Percentiles rank a stretch among this genome's conserved stretches.
phyloP scores from a whole-genome alignment of 768 basidiomycete genomes.

The Naematelia encephala region DNA sequence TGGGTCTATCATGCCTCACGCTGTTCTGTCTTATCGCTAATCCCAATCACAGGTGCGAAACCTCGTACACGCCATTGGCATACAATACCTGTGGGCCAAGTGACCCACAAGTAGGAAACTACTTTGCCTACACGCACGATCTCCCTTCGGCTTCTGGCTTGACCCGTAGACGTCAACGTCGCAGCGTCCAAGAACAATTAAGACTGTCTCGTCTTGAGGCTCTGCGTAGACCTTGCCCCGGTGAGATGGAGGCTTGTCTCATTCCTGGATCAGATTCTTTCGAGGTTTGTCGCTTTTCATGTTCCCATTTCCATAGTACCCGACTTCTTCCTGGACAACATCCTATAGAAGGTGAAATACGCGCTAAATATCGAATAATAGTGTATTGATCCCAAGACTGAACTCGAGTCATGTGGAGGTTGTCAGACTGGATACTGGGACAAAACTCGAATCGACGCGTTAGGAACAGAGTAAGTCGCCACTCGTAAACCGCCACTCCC shows the following conservation, averaged over 20 bases:
- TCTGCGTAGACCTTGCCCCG: neutral
- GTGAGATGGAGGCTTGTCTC: neutral
- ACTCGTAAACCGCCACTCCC: neutral
- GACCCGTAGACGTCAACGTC: neutral
- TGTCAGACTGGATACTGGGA: conserved; percentile 3
- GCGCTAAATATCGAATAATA: no score
- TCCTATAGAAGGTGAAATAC: no score
- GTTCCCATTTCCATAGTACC: neutral
- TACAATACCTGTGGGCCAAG: neutral
- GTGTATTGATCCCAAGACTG: conserved; percentile 9
- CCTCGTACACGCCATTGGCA: neutral
- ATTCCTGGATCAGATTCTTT: neutral
- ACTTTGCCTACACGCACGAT: neutral
- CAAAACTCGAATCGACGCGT: neutral
- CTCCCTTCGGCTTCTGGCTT: neutral
- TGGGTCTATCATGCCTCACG: neutral
- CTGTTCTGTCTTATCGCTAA: neutral
- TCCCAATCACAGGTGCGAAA: neutral
- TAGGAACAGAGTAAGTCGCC: neutral
- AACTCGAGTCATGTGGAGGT: conserved; percentile 13
- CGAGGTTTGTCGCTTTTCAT: neutral
- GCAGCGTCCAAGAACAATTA: neutral
- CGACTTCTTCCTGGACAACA: neutral
- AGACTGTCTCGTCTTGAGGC: neutral
- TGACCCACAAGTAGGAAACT: neutral